phyloP scores from a whole-genome alignment of 352 stramenopile species.

The Sclerospora graminicola region DNA sequence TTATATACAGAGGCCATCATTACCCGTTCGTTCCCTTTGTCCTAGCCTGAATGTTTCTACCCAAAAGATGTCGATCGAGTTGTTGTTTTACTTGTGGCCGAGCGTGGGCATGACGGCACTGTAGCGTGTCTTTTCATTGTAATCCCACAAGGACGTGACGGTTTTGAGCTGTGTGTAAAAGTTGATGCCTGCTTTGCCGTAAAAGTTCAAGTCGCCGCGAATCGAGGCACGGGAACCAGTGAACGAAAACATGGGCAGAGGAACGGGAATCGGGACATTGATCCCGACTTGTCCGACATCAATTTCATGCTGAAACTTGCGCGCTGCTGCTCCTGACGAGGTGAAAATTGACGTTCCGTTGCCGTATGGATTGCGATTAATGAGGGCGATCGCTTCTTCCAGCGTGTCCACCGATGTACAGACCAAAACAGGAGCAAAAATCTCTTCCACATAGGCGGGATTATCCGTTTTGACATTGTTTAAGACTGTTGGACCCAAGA shows the following conservation, averaged over 20 bases:
- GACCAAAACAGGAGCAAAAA: conserved; percentile 96
- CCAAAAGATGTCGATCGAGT: too few species aligned
- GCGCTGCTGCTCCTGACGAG: conserved; percentile 82
- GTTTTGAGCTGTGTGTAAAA: conserved; percentile 99
- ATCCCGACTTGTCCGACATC: conserved; percentile 94
- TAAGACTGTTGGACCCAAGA: conserved; percentile 91
- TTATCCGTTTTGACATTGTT: conserved; percentile 79
- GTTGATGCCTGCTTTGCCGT: conserved; percentile 91
- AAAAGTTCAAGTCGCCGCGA: conserved; percentile 96
- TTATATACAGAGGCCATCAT: too few species aligned
- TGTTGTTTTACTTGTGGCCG: conserved; percentile 43
- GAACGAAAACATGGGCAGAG: conserved; percentile 97
- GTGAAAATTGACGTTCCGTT: conserved; percentile 98
- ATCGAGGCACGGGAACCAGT: conserved; percentile 92
- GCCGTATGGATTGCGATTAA: conserved; percentile 94
- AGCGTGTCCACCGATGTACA: conserved; percentile 89
- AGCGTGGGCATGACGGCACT: conserved; percentile 90
- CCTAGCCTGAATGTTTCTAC: too few species aligned
- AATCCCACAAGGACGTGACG: conserved; percentile 94
- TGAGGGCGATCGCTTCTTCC: conserved; percentile 93
- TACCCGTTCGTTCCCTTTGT: too few species aligned
- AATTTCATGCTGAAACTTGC: conserved; percentile 96
- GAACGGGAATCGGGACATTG: conserved; percentile 96
- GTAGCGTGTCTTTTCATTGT: conserved; percentile 83
- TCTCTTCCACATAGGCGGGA: conserved; percentile 90